A percentile compares a stretch with the other conserved stretches of the same genome.
Evolutionary conservation across 1,284 basidiomycete species (phyloP).

Genomic region (Boletus calvinii): DNA sequence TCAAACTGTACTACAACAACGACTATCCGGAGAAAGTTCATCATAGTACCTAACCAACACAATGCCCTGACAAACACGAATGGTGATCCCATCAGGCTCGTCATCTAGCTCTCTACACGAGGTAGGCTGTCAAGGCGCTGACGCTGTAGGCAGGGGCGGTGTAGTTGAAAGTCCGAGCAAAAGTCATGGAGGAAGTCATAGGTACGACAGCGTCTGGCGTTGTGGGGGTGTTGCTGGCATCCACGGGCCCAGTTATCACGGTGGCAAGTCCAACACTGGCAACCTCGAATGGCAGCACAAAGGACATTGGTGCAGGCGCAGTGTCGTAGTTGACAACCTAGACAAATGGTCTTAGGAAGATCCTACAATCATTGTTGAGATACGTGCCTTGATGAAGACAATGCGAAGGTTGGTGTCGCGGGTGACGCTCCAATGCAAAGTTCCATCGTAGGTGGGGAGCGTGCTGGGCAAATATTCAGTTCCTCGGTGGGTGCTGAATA

Average conservation of each 20-base stretch:
- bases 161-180: slow-evolving; percentile 52
- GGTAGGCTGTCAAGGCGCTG: slow-evolving; percentile 41
- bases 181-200: slow-evolving; percentile 42
- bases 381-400: slow-evolving; percentile 57
- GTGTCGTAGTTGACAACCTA: slow-evolving; percentile 55
- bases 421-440: slow-evolving; percentile 62
- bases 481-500: slow-evolving; percentile 62
- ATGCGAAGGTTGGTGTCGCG: slow-evolving; percentile 38
- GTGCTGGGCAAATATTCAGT: slow-evolving; percentile 65
- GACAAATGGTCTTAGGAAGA: not conserved
- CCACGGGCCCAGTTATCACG: slow-evolving; percentile 47
- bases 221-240: slow-evolving; percentile 54
- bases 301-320: slow-evolving; percentile 43
- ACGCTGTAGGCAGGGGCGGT: slow-evolving; percentile 61
- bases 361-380: not conserved
- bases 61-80: not conserved
- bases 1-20: slow-evolving; percentile 15
- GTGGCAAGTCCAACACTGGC: slow-evolving; percentile 43
- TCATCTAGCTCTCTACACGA: slow-evolving; percentile 5
- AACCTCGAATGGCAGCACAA: slow-evolving; percentile 57
- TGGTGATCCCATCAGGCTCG: not conserved
- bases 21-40: slow-evolving; percentile 6
- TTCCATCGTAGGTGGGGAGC: slow-evolving; percentile 47
- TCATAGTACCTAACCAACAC: not conserved
- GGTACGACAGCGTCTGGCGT: slow-evolving; percentile 49